Evolutionary conservation across 129 eudicot genomes (phyloP).

Genomic region (Flaveria sonorensis): DNA sequence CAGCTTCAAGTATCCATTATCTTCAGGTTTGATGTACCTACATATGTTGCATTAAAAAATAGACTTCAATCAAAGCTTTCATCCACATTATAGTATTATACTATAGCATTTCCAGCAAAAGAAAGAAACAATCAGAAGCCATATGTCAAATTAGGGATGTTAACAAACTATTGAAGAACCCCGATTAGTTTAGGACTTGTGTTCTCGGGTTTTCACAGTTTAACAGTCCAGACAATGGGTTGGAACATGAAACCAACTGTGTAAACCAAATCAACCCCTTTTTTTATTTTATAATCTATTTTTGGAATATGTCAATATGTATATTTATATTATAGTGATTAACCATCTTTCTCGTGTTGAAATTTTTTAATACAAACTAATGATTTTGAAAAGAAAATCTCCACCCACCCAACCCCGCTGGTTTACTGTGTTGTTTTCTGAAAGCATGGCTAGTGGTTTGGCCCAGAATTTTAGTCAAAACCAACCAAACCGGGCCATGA

Average conservation of each 20-base stretch:
- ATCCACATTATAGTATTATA: not conserved
- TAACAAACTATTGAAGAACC: not conserved
- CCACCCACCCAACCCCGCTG: too few species aligned
- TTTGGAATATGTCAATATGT: not conserved
- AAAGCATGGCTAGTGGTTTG: not conserved
- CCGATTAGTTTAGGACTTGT: not conserved
- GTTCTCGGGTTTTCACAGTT: not conserved
- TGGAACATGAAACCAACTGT: not conserved
- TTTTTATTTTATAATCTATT: too few species aligned
- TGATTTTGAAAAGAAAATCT: too few species aligned
- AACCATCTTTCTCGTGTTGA: too few species aligned
- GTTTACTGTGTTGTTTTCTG: too few species aligned
- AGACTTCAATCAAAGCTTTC: not conserved
- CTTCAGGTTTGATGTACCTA: slow-evolving; percentile 71
- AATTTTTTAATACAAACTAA: too few species aligned
- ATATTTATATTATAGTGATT: too few species aligned
- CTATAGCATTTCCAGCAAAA: not conserved
- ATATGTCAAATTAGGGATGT: not conserved
- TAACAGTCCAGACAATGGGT: not conserved
- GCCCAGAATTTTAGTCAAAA: not conserved
- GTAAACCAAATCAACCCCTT: not conserved
- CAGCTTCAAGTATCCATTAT: slow-evolving; percentile 66
- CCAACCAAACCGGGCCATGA: not conserved
- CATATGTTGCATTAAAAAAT: slow-evolving; percentile 25
- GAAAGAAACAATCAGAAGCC: not conserved